phyloP scores from a whole-genome alignment of 306 rosid species.

The Cercis canadensis region DNA sequence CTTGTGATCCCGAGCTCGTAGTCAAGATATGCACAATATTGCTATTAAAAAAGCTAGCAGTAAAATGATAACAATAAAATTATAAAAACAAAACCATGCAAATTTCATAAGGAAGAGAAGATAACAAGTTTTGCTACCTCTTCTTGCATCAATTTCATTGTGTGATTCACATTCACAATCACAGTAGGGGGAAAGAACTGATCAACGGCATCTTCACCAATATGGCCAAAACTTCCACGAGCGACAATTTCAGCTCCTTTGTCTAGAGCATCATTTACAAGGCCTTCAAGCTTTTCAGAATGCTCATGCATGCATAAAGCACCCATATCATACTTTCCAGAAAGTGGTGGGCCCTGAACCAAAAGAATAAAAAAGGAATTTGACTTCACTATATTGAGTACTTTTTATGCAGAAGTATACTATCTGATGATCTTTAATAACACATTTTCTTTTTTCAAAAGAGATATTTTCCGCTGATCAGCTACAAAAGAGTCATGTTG shows the following conservation, averaged over 20 bases:
- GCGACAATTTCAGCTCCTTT: slow-evolving; percentile 89
- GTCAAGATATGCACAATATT: background rate
- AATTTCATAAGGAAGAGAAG: slow-evolving; percentile 29
- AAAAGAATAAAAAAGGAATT: slow-evolving; percentile 3
- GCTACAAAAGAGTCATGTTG: too few relatives aligned
- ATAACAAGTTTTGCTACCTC: slow-evolving; percentile 67
- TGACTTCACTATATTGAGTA: slow-evolving; percentile 14
- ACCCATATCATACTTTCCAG: slow-evolving; percentile 92
- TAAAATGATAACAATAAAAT: background rate
- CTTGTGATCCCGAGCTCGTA: too few relatives aligned
- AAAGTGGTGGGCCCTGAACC: slow-evolving; percentile 84
- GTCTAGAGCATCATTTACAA: slow-evolving; percentile 84
- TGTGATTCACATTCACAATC: slow-evolving; percentile 83
- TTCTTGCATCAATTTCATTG: slow-evolving; percentile 95
- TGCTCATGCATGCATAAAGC: slow-evolving; percentile 94
- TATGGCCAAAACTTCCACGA: slow-evolving; percentile 88
- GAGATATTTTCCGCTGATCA: background rate
- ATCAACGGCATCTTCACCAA: slow-evolving; percentile 90
- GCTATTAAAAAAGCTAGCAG: background rate
- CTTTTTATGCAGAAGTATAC: background rate
- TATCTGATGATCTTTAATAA: background rate
- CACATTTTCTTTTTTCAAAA: background rate
- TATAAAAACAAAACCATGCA: background rate
- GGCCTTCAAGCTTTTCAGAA: slow-evolving; percentile 90
- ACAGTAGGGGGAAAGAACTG: slow-evolving; percentile 93